phyloP scores from a whole-genome alignment of 225 moss, liverwort and hornwort species.

The Sphagnum contortum region DNA sequence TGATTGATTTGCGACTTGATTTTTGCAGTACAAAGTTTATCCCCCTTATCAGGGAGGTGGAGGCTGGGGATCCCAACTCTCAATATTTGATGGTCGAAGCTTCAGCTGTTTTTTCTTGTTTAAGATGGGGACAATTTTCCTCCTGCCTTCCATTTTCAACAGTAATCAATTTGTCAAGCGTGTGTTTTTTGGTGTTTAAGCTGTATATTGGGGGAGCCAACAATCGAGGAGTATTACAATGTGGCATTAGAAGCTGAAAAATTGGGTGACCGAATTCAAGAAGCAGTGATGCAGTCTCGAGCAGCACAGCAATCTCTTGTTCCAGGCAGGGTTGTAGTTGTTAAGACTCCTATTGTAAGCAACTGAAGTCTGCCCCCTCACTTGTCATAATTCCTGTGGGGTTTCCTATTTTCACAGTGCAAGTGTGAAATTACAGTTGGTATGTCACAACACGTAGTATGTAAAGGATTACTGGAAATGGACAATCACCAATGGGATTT shows the following conservation, averaged over 20 bases:
- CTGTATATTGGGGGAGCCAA: constrained; percentile 86
- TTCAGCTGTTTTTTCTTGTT: too few species aligned
- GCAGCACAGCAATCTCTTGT: constrained; percentile 90
- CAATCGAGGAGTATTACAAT: constrained; percentile 85
- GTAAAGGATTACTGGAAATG: too few species aligned
- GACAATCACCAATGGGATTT: too few species aligned
- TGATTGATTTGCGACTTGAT: not conserved
- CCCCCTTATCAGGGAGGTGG: not conserved
- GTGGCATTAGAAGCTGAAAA: constrained; percentile 69
- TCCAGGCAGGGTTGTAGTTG: constrained; percentile 79
- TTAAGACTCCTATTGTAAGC: constrained; percentile 72
- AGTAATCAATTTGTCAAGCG: too few species aligned
- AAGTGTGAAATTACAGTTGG: not conserved
- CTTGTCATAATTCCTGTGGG: not conserved
- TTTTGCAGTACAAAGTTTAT: not conserved
- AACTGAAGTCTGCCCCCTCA: too few species aligned
- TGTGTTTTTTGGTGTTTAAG: constrained; percentile 12
- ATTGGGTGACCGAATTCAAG: constrained; percentile 69
- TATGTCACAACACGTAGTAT: not conserved
- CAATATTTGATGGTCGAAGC: too few species aligned
- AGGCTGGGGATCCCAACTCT: too few species aligned
- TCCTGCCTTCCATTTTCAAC: too few species aligned
- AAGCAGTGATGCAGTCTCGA: constrained; percentile 81
- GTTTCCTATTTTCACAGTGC: too few species aligned
- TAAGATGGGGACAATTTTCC: too few species aligned